Conservation (phyloP, 768 basidiomycete species). For the Coprinopsis cinerea region DNA sequence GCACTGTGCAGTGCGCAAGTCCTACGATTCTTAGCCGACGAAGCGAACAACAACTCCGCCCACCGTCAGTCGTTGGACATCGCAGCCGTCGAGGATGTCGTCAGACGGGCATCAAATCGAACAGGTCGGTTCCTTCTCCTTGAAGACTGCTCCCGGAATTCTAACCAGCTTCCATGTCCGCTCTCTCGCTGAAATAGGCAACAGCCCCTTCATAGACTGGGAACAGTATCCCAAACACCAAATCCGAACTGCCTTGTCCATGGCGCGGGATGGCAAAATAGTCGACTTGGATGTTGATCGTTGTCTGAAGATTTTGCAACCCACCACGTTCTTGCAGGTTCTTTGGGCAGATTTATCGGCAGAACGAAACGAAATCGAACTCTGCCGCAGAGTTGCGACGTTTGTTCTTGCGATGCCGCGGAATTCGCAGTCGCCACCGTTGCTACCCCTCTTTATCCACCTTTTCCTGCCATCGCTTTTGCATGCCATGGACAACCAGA, state of each 20-base stretch:
- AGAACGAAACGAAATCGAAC: conserved; percentile 54
- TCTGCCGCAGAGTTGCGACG: conserved; percentile 57
- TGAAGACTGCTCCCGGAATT: neutral
- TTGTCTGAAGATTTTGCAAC: conserved; percentile 52
- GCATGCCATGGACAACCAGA: conserved; percentile 46
- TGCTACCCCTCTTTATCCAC: conserved; percentile 71
- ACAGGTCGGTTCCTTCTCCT: neutral
- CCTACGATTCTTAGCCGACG: conserved; percentile 36
- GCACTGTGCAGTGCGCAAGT: conserved; percentile 56
- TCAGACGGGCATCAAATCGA: conserved; percentile 3
- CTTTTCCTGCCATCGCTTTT: conserved; percentile 61
- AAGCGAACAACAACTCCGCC: conserved; percentile 14
- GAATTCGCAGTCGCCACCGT: conserved; percentile 43
- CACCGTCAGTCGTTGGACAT: conserved; percentile 23
- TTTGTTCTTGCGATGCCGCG: conserved; percentile 65
- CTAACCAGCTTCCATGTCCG: neutral
- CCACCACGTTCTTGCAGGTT: conserved; percentile 54
- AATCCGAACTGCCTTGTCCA: conserved; percentile 48
- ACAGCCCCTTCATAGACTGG: conserved; percentile 9
- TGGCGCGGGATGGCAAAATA: conserved; percentile 56
- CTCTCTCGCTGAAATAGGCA: neutral
- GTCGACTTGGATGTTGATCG: conserved; percentile 61
- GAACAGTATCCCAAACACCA: conserved; percentile 7
- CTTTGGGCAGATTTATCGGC: conserved; percentile 66
- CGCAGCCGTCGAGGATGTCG: conserved; percentile 7